Evolutionary conservation across 805 yeast genomes (phyloP).

Genomic region (Yarrowia sp.): DNA sequence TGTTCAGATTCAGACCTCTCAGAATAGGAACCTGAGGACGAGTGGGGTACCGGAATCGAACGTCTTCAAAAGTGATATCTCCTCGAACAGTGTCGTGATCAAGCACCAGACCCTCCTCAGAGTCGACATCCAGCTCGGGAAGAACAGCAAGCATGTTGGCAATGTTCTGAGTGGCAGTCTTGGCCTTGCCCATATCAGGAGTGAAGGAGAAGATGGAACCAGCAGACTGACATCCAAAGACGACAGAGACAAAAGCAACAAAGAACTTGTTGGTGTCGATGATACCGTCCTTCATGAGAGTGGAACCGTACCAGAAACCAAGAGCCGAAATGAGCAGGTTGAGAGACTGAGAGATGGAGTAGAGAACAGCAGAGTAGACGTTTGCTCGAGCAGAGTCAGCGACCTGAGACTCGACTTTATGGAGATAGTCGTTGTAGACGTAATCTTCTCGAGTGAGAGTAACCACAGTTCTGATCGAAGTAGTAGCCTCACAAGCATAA

Average conservation of each 20-base stretch:
- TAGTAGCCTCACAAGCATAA: conserved; percentile 43
- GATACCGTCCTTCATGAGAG: conserved; percentile 38
- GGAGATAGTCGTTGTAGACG: conserved; percentile 38
- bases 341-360: conserved; percentile 43
- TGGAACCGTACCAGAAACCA: conserved; percentile 47
- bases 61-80: conserved; percentile 52
- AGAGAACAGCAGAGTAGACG: conserved; percentile 40
- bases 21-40: conserved; percentile 54
- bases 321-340: conserved; percentile 44
- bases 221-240: conserved; percentile 46
- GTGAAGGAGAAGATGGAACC: conserved; percentile 44
- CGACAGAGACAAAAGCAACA: conserved; percentile 42
- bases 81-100: conserved; percentile 45
- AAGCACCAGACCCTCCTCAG: conserved; percentile 36
- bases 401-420: conserved; percentile 38
- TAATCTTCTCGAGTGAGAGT: conserved; percentile 44
- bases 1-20: conserved; percentile 47
- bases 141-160: conserved; percentile 37
- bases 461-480: conserved; percentile 44
- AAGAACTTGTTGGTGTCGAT: conserved; percentile 40
- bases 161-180: conserved; percentile 40
- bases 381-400: conserved; percentile 35
- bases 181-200: conserved; percentile 47
- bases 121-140: conserved; percentile 40
- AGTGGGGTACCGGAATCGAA: conserved; percentile 64